Evolutionary conservation across 495 filamentous ascomycete genomes (phyloP), one percentile per base, ranked within the genome.

Genomic region (Daldinia concentrica): DNA sequence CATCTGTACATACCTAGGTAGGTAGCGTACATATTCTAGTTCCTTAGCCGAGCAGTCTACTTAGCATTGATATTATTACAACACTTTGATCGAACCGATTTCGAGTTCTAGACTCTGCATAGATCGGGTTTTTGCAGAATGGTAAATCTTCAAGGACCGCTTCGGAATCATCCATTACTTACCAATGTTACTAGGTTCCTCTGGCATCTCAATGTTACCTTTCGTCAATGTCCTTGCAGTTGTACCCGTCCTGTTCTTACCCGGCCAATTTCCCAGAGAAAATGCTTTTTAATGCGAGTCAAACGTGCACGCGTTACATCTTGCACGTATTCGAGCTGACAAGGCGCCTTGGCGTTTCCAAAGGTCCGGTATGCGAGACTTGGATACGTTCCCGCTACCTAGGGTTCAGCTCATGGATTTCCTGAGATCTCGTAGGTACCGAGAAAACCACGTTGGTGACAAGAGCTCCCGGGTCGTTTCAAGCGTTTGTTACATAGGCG

Each of bases 261-360:
- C 64, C 37, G 32, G 48, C 32, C 54, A 60, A 72, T 66, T 62
- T 69, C 66, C 64, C 57, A 58, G n/a, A 54, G 63, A 58, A 34
- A 66, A 65, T 58, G 8, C 37, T 15, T 30, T 68, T 65, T 43
- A 54, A 73, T 73, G 71, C 71, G 41, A 62, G 66, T 66, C 62
- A 69, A 69, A 73, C 62, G 71, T 69, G 71, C 57, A 36, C 52
- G 58, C 56, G 71, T 73, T 69, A 60, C 71, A 73, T 73, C 27
- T 68, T 27, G 12, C 37, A 51, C 34, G 24, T 29, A 26, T 24
- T 39, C 57, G 58, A 63, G 65, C 32, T 65, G 62, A 37, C 64
- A 61, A 32, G 60, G 29, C 50, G 24, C 51, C 69, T 72, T 72
- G 61, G 69, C 69, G 60, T 65, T 67, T 64, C 55, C 60, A 29